Percentiles rank a stretch among this genome's conserved stretches.
These are phyloP conservation scores for Saturnispora serradocipensis DNA, from an alignment of 805 yeast genomes.

Conservation along the genomic window DNA sequence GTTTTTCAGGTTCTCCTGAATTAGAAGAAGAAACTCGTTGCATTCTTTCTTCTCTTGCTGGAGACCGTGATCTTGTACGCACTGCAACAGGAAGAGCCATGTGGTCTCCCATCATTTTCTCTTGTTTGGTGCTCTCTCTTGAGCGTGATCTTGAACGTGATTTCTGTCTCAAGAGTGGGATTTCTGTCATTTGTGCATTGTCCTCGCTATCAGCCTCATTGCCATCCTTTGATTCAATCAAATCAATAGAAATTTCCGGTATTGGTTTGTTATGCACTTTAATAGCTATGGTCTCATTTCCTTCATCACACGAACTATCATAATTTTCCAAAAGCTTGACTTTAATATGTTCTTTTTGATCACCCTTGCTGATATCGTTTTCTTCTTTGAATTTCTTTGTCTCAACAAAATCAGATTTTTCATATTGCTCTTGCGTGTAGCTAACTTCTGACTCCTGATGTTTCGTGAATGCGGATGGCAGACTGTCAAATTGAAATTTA, in stretches of 20 bases:
- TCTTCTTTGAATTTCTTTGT: neutral
- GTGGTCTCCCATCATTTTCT: slow-evolving; percentile 2
- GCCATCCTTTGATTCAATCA: neutral
- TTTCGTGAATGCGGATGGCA: neutral
- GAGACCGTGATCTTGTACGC: slow-evolving; percentile 20
- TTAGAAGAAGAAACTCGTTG: neutral
- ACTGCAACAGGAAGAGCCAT: slow-evolving; percentile 11
- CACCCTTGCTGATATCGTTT: neutral
- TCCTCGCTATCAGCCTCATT: neutral
- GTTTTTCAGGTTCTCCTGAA: slow-evolving; percentile 1
- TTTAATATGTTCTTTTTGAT: neutral
- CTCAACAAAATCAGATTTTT: neutral
- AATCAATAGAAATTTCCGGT: slow-evolving; percentile 5
- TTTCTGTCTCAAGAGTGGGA: slow-evolving; percentile 3
- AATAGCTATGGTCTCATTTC: neutral
- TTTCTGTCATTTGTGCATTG: neutral
- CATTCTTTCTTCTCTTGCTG: slow-evolving; percentile 19
- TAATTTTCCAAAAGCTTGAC: neutral
- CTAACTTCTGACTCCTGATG: neutral
- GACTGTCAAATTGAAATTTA: neutral
- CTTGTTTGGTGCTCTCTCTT: neutral
- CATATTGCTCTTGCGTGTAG: neutral
- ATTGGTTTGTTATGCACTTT: neutral
- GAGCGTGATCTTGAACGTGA: slow-evolving; percentile 4
- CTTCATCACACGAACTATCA: slow-evolving; percentile 1